These are phyloP conservation scores for Anacardium occidentale DNA, from an alignment of 345 rosid species.

Conservation along the genomic window DNA sequence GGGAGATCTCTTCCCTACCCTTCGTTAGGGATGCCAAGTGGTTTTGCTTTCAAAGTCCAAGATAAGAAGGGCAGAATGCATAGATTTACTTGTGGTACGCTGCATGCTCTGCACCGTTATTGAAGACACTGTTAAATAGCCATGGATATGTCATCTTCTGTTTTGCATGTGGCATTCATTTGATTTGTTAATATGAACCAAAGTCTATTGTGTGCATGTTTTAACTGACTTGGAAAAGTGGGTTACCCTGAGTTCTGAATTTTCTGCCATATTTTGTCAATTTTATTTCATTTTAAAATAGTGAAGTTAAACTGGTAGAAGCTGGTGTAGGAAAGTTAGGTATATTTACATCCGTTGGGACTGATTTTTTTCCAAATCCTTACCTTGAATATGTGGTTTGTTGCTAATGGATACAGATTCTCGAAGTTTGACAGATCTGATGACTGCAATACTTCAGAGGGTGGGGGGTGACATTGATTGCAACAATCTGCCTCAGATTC, in stretches of 20 bases:
- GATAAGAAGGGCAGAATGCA: conserved; percentile 84
- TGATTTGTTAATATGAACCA: conserved; percentile 12
- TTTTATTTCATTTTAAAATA: neutral
- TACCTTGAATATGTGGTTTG: conserved; percentile 1
- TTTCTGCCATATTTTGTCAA: neutral
- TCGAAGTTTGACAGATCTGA: conserved; percentile 69
- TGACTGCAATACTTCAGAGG: conserved; percentile 85
- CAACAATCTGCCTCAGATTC: conserved; percentile 72
- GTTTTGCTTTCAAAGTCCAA: conserved; percentile 81
- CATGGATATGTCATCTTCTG: neutral
- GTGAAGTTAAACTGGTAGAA: neutral
- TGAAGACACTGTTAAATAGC: neutral
- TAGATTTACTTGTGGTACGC: conserved; percentile 86
- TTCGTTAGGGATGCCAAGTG: conserved; percentile 34
- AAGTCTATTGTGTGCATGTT: conserved; percentile 8
- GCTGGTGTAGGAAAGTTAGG: neutral
- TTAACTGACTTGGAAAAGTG: conserved; percentile 3
- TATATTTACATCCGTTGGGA: neutral
- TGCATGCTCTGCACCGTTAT: neutral
- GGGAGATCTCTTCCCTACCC: conserved; percentile 58
- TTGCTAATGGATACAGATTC: conserved; percentile 49
- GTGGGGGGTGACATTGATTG: conserved; percentile 80
- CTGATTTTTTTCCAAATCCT: neutral
- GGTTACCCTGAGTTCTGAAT: neutral
- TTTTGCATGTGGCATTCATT: conserved; percentile 13